Percentiles rank a stretch among this genome's conserved stretches.
Evolutionary conservation across 768 basidiomycete genomes (phyloP).

Genomic region (Amanita fuliginea): DNA sequence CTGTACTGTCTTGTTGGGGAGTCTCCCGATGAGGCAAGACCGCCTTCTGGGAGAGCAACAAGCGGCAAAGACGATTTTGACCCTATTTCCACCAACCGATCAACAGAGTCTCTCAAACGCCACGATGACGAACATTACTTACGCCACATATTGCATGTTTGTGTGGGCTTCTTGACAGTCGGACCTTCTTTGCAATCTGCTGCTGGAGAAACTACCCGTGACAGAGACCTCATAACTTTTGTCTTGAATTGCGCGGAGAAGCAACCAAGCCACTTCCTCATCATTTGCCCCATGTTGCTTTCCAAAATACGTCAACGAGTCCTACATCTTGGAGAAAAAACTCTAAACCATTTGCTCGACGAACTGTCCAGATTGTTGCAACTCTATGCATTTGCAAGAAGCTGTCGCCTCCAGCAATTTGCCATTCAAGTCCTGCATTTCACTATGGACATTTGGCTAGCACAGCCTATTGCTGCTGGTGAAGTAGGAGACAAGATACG

Average conservation of each 20-base stretch:
- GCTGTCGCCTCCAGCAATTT: conserved; percentile 40
- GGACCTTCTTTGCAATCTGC: conserved; percentile 54
- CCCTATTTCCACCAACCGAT: conserved; percentile 26
- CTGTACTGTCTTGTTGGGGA: conserved; percentile 27
- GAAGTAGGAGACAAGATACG: conserved; percentile 35
- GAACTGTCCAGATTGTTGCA: conserved; percentile 40
- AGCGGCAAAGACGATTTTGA: conserved; percentile 50
- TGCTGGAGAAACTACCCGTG: conserved; percentile 47
- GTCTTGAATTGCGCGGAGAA: conserved; percentile 32
- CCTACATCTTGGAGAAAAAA: conserved; percentile 38
- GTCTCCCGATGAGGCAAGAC: conserved; percentile 11
- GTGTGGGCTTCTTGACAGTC: conserved; percentile 47
- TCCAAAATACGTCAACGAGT: conserved; percentile 41
- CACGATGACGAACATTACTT: conserved; percentile 17
- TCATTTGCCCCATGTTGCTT: conserved; percentile 47
- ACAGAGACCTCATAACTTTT: conserved; percentile 47
- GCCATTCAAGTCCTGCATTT: conserved; percentile 52
- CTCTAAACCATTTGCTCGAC: conserved; percentile 42
- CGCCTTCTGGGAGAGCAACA: conserved; percentile 16
- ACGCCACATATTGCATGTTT: conserved; percentile 34
- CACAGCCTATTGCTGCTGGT: conserved; percentile 15
- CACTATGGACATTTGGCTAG: conserved; percentile 51
- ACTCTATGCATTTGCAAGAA: conserved; percentile 43
- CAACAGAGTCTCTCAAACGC: conserved; percentile 17
- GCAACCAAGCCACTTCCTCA: conserved; percentile 41